Evolutionary conservation across 208 protist species (phyloP).

Genomic region (Crithidia brevicula): DNA sequence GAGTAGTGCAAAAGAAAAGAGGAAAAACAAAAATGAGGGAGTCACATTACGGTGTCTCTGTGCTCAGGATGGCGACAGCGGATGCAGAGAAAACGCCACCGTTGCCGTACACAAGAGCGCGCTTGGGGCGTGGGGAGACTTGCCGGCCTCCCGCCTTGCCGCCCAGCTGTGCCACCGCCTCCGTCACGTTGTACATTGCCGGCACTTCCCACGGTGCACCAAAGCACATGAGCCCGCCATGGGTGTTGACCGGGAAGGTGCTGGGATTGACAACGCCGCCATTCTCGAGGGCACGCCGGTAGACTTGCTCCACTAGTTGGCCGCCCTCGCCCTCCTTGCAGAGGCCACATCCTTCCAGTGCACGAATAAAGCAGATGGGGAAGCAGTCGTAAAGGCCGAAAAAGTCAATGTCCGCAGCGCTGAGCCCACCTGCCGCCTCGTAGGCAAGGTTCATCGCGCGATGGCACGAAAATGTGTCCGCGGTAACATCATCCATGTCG

Average conservation of each 20-base stretch:
- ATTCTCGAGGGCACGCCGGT: conserved; percentile 33
- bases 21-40: neutral
- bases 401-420: conserved; percentile 63
- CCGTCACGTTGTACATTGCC: conserved; percentile 79
- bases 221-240: conserved; percentile 78
- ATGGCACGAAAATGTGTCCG: conserved; percentile 66
- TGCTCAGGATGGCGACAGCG: conserved; percentile 74
- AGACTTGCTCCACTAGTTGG: conserved; percentile 53
- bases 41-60: conserved; percentile 29
- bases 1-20: neutral
- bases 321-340: conserved; percentile 65
- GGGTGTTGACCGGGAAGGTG: conserved; percentile 76
- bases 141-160: conserved; percentile 53
- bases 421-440: conserved; percentile 46
- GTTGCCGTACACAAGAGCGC: conserved; percentile 90
- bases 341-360: conserved; percentile 66
- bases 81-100: conserved; percentile 86
- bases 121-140: conserved; percentile 44
- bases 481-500: conserved; percentile 46
- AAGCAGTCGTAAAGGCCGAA: conserved; percentile 89
- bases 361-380: conserved; percentile 80
- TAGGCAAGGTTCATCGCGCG: conserved; percentile 57
- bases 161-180: conserved; percentile 61
- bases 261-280: conserved; percentile 35
- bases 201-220: conserved; percentile 84